A percentile compares a stretch with the other conserved stretches of the same genome.
phyloP scores from a whole-genome alignment of 164 flowering plant genomes.

The Tinospora cordifolia region DNA sequence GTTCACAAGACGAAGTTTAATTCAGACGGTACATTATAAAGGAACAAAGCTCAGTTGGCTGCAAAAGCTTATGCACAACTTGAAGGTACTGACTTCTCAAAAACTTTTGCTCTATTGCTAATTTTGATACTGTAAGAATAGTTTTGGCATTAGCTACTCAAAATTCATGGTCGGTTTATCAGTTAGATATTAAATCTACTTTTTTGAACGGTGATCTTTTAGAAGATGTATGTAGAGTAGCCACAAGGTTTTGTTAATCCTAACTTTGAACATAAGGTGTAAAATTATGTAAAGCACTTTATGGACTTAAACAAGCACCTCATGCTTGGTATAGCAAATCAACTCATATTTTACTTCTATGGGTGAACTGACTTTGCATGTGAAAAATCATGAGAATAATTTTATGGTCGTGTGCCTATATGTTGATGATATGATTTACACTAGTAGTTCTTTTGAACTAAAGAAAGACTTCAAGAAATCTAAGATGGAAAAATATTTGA shows the following conservation, averaged over 20 bases:
- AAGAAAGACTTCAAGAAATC: no score
- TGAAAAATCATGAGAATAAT: no score
- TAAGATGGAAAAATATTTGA: no score
- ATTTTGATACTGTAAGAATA: not conserved
- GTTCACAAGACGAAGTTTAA: no score
- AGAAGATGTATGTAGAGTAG: not conserved
- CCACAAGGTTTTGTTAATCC: not conserved
- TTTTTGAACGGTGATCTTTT: not conserved
- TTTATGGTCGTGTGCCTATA: no score
- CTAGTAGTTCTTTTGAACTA: not conserved
- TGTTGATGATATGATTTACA: not conserved
- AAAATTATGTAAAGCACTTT: no score
- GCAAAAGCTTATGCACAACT: no score
- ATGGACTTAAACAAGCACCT: no score
- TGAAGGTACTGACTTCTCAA: no score
- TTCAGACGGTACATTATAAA: no score
- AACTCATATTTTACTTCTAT: not conserved
- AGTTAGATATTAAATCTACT: not conserved
- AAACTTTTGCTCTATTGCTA: not conserved
- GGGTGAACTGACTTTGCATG: not conserved
- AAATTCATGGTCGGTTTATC: not conserved
- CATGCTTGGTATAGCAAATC: no score
- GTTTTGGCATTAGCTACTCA: not conserved
- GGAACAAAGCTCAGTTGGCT: no score
- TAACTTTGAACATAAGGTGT: not conserved